These are phyloP conservation scores for Rhizophagus clarus DNA, from an alignment of 192 early-diverging fungal genomes.

Conservation along the genomic window DNA sequence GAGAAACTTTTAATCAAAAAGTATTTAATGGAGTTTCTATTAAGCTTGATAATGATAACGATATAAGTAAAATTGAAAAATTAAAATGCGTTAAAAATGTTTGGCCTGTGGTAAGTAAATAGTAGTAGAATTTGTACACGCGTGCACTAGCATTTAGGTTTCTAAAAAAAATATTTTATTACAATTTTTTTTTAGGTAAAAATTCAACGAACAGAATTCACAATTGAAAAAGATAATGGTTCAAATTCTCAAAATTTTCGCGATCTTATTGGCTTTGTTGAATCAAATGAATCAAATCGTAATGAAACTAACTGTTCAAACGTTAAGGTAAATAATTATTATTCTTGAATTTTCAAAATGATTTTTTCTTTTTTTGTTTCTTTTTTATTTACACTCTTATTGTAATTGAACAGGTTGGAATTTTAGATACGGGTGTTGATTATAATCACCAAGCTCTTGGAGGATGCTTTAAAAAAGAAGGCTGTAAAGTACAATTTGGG, in stretches of 20 bases:
- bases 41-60: conserved; percentile 30
- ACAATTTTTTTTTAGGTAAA: not conserved
- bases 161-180: too few relatives aligned
- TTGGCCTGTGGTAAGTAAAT: conserved; percentile 49
- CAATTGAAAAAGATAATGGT: not conserved
- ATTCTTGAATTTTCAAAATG: not conserved
- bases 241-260: not conserved
- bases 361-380: not conserved
- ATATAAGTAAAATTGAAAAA: conserved; percentile 33
- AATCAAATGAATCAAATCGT: not conserved
- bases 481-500: conserved; percentile 64
- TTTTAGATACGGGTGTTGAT: conserved; percentile 63
- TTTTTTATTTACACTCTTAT: not conserved
- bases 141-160: too few relatives aligned
- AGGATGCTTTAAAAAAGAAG: conserved; percentile 59
- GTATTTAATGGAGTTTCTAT: not conserved
- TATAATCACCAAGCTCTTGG: conserved; percentile 67
- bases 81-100: conserved; percentile 44
- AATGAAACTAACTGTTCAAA: not conserved
- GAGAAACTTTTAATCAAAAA: not conserved
- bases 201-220: not conserved
- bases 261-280: not conserved
- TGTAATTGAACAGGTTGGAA: conserved; percentile 43
- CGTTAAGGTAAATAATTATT: not conserved
- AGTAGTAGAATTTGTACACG: too few relatives aligned